A percentile compares a stretch with the other conserved stretches of the same genome.
phyloP scores from a whole-genome alignment of 345 rosid species.

The Hibiscus trionum region DNA sequence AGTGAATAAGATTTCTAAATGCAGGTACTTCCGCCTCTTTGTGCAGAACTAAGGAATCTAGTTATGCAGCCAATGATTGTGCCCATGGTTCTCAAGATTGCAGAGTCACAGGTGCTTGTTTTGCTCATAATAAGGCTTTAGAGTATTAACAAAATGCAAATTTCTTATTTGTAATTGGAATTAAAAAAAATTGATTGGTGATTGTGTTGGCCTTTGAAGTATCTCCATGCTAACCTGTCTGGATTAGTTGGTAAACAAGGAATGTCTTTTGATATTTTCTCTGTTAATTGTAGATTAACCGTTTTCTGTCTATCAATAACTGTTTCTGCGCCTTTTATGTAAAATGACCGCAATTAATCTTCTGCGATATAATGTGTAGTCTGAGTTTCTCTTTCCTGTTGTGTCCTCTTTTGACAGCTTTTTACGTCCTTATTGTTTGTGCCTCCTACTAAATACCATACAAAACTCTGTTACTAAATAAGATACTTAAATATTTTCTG shows the following conservation, averaged over 20 bases:
- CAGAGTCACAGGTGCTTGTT: constrained; percentile 79
- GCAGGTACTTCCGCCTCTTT: constrained; percentile 97
- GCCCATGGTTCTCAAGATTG: constrained; percentile 95
- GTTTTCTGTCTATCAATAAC: background rate
- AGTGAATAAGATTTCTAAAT: constrained; percentile 11
- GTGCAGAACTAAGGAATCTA: constrained; percentile 95
- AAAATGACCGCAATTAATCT: background rate
- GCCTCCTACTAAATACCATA: too few species aligned
- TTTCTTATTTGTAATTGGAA: constrained; percentile 1
- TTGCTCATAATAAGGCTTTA: constrained; percentile 11
- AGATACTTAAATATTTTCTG: too few species aligned
- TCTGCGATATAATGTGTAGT: background rate
- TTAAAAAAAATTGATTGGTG: background rate
- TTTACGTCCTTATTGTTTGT: too few species aligned
- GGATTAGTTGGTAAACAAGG: background rate
- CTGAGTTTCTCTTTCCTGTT: background rate
- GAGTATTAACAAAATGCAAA: background rate
- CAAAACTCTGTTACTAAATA: too few species aligned
- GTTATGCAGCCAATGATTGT: constrained; percentile 96
- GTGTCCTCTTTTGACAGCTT: background rate
- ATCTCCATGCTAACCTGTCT: background rate
- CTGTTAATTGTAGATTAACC: background rate
- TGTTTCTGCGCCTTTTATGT: background rate
- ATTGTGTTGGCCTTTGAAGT: background rate
- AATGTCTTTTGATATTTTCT: background rate